These are phyloP conservation scores for Parastagonospora avenae DNA, from an alignment of 2,329 filamentous ascomycete genomes.

Conservation along the genomic window DNA sequence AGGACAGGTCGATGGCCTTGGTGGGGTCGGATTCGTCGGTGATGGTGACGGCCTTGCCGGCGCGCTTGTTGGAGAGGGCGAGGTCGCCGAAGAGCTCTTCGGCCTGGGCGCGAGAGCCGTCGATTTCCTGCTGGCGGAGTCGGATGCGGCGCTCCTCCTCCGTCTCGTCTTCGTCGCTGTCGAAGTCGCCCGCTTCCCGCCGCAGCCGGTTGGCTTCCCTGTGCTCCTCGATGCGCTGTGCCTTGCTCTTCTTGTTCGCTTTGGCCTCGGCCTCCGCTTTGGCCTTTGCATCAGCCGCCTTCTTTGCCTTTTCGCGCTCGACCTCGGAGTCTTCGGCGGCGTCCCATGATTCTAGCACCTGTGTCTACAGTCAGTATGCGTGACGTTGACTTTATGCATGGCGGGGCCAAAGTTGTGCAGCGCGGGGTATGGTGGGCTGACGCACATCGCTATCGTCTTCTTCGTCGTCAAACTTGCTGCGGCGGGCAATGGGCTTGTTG, in stretches of 20 bases:
- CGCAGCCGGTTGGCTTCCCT: conserved; percentile 63
- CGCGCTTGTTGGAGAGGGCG: conserved; percentile 72
- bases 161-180: conserved; percentile 72
- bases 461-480: conserved; percentile 88
- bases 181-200: conserved; percentile 61
- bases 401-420: conserved; percentile 23
- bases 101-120: conserved; percentile 85
- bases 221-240: conserved; percentile 82
- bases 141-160: conserved; percentile 75
- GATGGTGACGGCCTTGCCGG: conserved; percentile 69
- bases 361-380: conserved; percentile 25
- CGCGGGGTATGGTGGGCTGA: conserved; percentile 24
- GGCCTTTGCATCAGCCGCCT: conserved; percentile 82
- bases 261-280: conserved; percentile 88
- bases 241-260: conserved; percentile 88
- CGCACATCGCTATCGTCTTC: conserved; percentile 82
- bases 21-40: conserved; percentile 74
- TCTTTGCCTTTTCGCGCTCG: conserved; percentile 92
- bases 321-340: conserved; percentile 95
- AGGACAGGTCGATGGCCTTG: conserved; percentile 78
- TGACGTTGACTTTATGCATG: conserved; percentile 8
- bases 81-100: conserved; percentile 86
- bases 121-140: conserved; percentile 79
- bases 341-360: conserved; percentile 97
- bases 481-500: conserved; percentile 53